A percentile compares a stretch with the other conserved stretches of the same genome.
Evolutionary conservation across 2,329 filamentous ascomycete species (phyloP).

Genomic region (Calonectria pseudoturangicola): DNA sequence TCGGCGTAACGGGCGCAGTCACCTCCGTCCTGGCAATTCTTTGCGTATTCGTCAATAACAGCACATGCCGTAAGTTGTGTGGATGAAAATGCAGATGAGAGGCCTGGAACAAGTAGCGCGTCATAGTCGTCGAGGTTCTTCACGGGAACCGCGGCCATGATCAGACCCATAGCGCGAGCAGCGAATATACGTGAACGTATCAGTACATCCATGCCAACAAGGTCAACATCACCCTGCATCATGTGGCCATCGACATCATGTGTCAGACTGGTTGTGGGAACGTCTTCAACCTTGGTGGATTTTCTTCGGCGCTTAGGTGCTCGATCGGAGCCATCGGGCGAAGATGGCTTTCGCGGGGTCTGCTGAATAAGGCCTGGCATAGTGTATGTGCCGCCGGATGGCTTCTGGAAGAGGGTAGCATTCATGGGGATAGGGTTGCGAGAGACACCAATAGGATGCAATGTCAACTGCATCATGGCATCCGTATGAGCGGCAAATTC

Average conservation of each 20-base stretch:
- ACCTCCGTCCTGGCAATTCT: slow-evolving; percentile 69
- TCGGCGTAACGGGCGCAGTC: slow-evolving; percentile 72
- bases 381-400: slow-evolving; percentile 90
- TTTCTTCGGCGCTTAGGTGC: slow-evolving; percentile 86
- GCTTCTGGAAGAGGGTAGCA: slow-evolving; percentile 89
- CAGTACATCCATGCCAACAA: slow-evolving; percentile 92
- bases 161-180: slow-evolving; percentile 88
- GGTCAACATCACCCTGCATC: slow-evolving; percentile 96
- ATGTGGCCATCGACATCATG: slow-evolving; percentile 99
- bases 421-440: slow-evolving; percentile 96
- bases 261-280: slow-evolving; percentile 76
- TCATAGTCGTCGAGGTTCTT: slow-evolving; percentile 78
- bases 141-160: slow-evolving; percentile 86
- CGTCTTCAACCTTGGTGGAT: slow-evolving; percentile 87
- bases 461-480: slow-evolving; percentile 87
- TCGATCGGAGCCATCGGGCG: slow-evolving; percentile 75
- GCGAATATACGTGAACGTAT: slow-evolving; percentile 92
- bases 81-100: slow-evolving; percentile 86
- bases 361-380: slow-evolving; percentile 67
- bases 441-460: slow-evolving; percentile 94
- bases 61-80: slow-evolving; percentile 90
- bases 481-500: slow-evolving; percentile 86
- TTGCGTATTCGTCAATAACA: slow-evolving; percentile 92
- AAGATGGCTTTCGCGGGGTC: slow-evolving; percentile 67
- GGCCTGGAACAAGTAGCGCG: slow-evolving; percentile 76